These are phyloP conservation scores for Tolypocladium paradoxum DNA, from an alignment of 2,329 filamentous ascomycete species.

Conservation along the genomic window DNA sequence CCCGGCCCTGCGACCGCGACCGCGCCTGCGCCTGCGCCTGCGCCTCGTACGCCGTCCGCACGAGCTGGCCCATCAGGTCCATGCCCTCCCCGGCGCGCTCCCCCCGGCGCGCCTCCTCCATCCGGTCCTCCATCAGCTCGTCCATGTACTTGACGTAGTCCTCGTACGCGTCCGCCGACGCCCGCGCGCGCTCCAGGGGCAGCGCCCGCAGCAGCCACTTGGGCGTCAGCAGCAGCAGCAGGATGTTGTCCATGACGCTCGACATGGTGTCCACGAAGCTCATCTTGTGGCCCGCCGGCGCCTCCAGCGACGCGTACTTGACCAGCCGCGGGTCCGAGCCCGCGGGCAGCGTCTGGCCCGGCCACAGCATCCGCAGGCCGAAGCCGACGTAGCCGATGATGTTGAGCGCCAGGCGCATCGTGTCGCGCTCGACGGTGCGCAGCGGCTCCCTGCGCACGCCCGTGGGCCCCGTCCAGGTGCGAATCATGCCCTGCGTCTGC, in stretches of 20 bases:
- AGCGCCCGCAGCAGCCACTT: slow-evolving; percentile 41
- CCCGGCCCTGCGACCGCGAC: no score
- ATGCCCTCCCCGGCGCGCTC: slow-evolving; percentile 32
- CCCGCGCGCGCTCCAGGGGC: slow-evolving; percentile 39
- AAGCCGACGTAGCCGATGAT: slow-evolving; percentile 61
- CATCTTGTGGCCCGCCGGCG: slow-evolving; percentile 46
- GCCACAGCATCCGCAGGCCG: slow-evolving; percentile 49
- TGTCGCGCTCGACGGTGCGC: slow-evolving; percentile 47
- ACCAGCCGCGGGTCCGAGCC: slow-evolving; percentile 32
- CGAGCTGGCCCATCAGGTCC: slow-evolving; percentile 41
- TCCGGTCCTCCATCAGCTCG: slow-evolving; percentile 55
- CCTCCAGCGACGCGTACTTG: slow-evolving; percentile 36
- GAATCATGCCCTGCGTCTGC: slow-evolving; percentile 53
- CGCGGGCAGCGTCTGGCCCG: slow-evolving; percentile 43
- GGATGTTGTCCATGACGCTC: slow-evolving; percentile 50
- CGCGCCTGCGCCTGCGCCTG: not conserved
- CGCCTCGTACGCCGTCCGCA: slow-evolving; percentile 1
- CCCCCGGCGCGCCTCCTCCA: slow-evolving; percentile 26
- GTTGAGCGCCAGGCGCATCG: slow-evolving; percentile 50
- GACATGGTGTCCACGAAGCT: slow-evolving; percentile 55
- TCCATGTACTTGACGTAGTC: slow-evolving; percentile 63
- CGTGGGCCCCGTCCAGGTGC: slow-evolving; percentile 38
- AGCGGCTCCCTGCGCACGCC: slow-evolving; percentile 30
- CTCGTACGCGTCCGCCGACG: slow-evolving; percentile 40
- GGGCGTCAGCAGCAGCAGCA: slow-evolving; percentile 51